These are phyloP conservation scores for Chlorella sp. DNA, from an alignment of 139 green algal species.

Conservation along the genomic window DNA sequence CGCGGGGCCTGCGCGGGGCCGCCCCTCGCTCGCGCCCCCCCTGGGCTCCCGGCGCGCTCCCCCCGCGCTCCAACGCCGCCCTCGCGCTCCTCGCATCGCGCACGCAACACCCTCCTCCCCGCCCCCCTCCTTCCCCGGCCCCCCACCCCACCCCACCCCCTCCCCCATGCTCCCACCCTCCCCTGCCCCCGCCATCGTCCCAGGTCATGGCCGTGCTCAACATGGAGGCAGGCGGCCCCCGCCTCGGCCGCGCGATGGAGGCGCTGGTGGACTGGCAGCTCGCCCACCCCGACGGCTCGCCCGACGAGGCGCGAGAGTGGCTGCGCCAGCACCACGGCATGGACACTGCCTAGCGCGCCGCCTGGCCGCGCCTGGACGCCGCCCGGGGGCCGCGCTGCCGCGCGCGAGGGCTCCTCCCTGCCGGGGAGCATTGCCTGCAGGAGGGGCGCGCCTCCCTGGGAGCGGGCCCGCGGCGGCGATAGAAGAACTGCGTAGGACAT, in stretches of 20 bases:
- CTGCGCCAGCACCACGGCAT: slow-evolving; percentile 13
- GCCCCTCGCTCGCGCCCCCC: not conserved
- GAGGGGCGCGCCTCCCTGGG: no score
- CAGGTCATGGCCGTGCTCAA: slow-evolving; percentile 54
- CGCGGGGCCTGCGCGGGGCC: not conserved
- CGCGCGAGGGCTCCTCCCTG: no score
- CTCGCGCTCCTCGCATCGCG: not conserved
- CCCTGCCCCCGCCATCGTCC: slow-evolving; percentile 8
- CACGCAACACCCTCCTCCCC: not conserved
- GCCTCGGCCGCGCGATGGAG: slow-evolving; percentile 58
- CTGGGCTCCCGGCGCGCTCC: not conserved
- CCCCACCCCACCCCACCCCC: not conserved
- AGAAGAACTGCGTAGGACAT: no score
- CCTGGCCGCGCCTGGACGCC: no score
- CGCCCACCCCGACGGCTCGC: slow-evolving; percentile 52
- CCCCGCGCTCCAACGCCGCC: not conserved
- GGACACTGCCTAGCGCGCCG: no score
- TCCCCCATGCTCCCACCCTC: not conserved
- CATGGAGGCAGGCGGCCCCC: slow-evolving; percentile 59
- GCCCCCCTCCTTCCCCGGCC: no score
- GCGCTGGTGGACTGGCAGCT: slow-evolving; percentile 79
- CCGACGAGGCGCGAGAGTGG: slow-evolving; percentile 46
- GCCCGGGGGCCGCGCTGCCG: no score
- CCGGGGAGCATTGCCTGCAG: no score
- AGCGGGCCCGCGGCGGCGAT: no score